phyloP scores from a whole-genome alignment of 306 rosid genomes.

The Dalbergia cultrata region DNA sequence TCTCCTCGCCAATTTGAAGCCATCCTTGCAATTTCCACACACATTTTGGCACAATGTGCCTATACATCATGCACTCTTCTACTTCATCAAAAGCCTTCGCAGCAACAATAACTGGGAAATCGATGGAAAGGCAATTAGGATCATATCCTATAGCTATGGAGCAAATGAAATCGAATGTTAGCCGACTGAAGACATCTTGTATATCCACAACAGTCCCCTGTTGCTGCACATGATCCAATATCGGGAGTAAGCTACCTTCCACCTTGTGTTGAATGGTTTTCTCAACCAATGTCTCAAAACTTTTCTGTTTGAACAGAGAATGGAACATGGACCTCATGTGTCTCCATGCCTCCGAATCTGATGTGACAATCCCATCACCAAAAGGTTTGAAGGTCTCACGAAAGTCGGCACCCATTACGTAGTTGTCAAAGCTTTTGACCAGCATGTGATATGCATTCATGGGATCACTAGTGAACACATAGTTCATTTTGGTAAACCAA shows the following conservation, averaged over 20 bases:
- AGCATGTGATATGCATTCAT: conserved; percentile 39
- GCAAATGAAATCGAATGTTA: conserved; percentile 55
- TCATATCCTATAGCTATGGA: conserved; percentile 50
- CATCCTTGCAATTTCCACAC: conserved; percentile 59
- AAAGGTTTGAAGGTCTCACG: conserved; percentile 49
- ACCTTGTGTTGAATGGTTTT: conserved; percentile 43
- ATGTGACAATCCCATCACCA: conserved; percentile 54
- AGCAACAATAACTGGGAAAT: conserved; percentile 45
- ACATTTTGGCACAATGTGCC: conserved; percentile 39
- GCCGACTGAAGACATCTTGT: conserved; percentile 51
- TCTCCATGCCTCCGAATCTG: conserved; percentile 50
- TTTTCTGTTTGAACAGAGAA: not conserved
- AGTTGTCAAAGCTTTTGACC: conserved; percentile 31
- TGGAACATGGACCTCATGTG: conserved; percentile 39
- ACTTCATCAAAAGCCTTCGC: conserved; percentile 57
- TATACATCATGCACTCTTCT: conserved; percentile 42
- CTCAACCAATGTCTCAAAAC: conserved; percentile 33
- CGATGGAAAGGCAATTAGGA: conserved; percentile 48
- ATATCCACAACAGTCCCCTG: conserved; percentile 43
- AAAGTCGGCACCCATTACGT: conserved; percentile 42
- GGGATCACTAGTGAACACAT: conserved; percentile 43
- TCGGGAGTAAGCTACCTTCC: conserved; percentile 25
- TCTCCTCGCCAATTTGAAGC: conserved; percentile 58
- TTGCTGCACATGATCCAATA: conserved; percentile 29
- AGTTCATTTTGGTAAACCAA: conserved; percentile 44